Evolutionary conservation across 2,329 filamentous ascomycete species (phyloP).

Genomic region (Neonectria magnoliae): DNA sequence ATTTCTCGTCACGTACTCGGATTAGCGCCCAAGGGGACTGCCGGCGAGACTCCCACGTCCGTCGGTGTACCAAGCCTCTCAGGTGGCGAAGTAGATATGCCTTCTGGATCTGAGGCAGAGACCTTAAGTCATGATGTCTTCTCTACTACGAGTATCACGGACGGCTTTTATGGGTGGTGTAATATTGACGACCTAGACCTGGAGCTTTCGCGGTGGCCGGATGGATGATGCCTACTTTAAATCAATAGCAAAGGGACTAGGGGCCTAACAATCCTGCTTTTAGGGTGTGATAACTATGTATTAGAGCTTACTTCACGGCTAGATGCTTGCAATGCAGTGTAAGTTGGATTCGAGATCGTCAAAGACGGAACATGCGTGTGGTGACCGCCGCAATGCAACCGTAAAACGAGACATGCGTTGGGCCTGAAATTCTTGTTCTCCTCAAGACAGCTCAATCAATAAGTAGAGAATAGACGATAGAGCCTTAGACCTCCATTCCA

Average conservation of each 20-base stretch:
- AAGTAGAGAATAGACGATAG: no score
- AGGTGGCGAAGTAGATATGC: background rate
- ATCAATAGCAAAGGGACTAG: background rate
- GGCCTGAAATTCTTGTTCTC: no score
- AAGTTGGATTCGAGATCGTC: no score
- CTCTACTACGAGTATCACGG: slow-evolving; percentile 9
- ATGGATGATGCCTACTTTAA: background rate
- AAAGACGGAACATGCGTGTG: no score
- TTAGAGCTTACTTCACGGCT: no score
- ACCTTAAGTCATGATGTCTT: background rate
- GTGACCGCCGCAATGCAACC: no score
- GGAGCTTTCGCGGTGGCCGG: background rate
- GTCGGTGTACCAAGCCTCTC: slow-evolving; percentile 12
- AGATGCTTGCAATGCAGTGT: no score
- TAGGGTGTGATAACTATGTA: no score
- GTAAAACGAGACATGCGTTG: no score
- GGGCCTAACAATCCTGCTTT: background rate
- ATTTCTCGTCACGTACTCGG: slow-evolving; percentile 33
- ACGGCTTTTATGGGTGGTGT: slow-evolving; percentile 18
- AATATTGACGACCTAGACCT: slow-evolving; percentile 1
- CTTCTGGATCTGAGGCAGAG: background rate
- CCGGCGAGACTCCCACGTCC: background rate
- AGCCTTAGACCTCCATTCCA: no score
- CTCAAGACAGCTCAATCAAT: no score
- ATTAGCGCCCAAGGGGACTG: background rate